phyloP scores from a whole-genome alignment of 352 stramenopile genomes.

The Pythium plurisporium region DNA sequence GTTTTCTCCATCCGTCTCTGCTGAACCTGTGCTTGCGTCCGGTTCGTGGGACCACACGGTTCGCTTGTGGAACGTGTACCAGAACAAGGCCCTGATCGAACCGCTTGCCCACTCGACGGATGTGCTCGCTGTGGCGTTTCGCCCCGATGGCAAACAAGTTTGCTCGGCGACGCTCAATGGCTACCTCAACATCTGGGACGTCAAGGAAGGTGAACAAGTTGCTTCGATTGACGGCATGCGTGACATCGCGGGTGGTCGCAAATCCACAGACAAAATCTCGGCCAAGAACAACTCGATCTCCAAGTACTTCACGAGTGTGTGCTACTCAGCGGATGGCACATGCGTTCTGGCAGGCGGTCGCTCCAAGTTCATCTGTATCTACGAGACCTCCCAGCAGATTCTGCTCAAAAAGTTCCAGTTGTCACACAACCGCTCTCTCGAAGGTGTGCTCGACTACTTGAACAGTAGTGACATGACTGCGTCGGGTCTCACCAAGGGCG shows the following conservation, averaged over 20 bases:
- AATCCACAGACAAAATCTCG: constrained; percentile 75
- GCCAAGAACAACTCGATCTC: constrained; percentile 89
- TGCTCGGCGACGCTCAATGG: constrained; percentile 95
- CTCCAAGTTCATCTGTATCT: constrained; percentile 99
- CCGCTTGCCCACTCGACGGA: constrained; percentile 95
- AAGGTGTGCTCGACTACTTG: constrained; percentile 97
- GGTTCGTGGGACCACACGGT: constrained; percentile 98
- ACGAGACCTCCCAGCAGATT: constrained; percentile 93
- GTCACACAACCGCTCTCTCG: constrained; percentile 95
- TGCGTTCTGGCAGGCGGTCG: constrained; percentile 96
- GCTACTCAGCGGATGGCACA: constrained; percentile 97
- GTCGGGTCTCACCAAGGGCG: constrained; percentile 57
- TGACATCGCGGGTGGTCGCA: constrained; percentile 94
- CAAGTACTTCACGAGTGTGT: constrained; percentile 99
- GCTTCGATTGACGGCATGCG: constrained; percentile 95
- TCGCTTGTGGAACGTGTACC: constrained; percentile 99
- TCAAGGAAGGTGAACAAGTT: constrained; percentile 93
- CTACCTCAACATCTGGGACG: constrained; percentile 96
- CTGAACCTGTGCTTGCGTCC: constrained; percentile 90
- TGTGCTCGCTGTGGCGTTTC: constrained; percentile 95
- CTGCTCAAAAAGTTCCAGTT: constrained; percentile 99
- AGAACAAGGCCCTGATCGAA: constrained; percentile 93
- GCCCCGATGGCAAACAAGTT: constrained; percentile 96
- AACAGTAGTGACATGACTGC: constrained; percentile 87
- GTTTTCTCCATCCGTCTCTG: constrained; percentile 83